Base-by-base conservation (phyloP, 106 monocot species). In the Dendrobium nobile region DNA sequence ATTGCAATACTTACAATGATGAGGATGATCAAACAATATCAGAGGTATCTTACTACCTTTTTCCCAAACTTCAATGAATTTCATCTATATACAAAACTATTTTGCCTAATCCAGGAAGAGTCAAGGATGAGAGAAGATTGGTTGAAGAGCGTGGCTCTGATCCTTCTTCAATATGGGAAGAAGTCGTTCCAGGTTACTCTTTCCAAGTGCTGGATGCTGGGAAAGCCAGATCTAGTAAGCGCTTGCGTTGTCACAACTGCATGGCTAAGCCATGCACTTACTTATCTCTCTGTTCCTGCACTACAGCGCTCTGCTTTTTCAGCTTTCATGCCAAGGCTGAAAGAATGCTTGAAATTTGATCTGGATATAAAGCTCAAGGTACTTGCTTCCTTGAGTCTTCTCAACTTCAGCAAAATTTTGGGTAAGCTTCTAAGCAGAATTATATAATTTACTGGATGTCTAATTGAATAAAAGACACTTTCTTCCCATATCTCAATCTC, bases 261-360 rank as follows among this genome's bases (percentile, higher is more conserved):
- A 70, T 86, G 90, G 90, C 43, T 90, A 41, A 90, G 85, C 82
- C 85, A 77, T 28, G 77, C 84, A 78, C 79, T 90, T 28, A 33
- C 74, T 10, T 84, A 79, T 37, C 37, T 80, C 10, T 67, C 83
- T 55, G 31, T 74, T 40, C 41, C 84, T 19, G 82, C 84, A 13
- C 28, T 74, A 22, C 80, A 85, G 45, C 33, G 82, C 59, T 77
- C 82, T n/a, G 55, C 75, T 54, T 88, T 90, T 64, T 84, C 73
- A 16, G 67, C 27, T 51, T 80, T 90, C 67, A 54, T 86, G 40
- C 87, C 85, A 18, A 64, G 75, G 54, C 67, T 90, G 27, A 84
- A 81, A 47, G 84, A 79, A 75, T 78, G 61, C 37, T 73, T 87
- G 47, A 77, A 54, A 43, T 58, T 56, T 54, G 41, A 26, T 67